Evolutionary conservation across 805 yeast genomes (phyloP).

Genomic region (Candida dajiaensis): DNA sequence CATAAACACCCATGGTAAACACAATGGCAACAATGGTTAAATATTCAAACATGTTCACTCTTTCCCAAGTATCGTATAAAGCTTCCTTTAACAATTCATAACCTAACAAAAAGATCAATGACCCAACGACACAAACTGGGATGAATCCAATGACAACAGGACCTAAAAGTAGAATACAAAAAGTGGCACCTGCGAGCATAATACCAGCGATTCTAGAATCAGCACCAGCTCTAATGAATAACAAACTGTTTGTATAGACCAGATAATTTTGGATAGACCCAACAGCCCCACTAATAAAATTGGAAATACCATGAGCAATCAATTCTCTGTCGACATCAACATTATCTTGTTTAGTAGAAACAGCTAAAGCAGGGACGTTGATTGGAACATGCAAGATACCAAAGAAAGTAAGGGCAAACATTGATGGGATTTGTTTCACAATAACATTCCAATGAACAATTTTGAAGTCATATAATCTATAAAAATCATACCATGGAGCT

Average conservation of each 20-base stretch:
- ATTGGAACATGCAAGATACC: constrained; percentile 96
- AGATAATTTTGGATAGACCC: constrained; percentile 94
- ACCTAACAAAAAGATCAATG: constrained; percentile 84
- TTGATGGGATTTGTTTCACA: constrained; percentile 72
- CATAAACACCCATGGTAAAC: constrained; percentile 92
- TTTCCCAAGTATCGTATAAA: constrained; percentile 75
- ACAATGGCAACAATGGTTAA: constrained; percentile 79
- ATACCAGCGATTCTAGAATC: constrained; percentile 85
- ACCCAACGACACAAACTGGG: constrained; percentile 94
- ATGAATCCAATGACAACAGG: constrained; percentile 91
- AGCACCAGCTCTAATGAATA: constrained; percentile 93
- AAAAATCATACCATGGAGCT: constrained; percentile 90
- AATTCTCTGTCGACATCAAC: constrained; percentile 89
- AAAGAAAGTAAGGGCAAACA: constrained; percentile 93
- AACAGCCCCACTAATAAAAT: constrained; percentile 70
- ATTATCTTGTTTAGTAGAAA: constrained; percentile 74
- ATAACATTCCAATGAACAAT: constrained; percentile 74
- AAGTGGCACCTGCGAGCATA: constrained; percentile 80
- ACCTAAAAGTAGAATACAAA: constrained; percentile 76
- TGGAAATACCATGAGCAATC: constrained; percentile 91
- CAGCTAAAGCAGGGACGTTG: constrained; percentile 95
- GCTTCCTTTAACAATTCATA: constrained; percentile 88
- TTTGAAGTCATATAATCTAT: constrained; percentile 60
- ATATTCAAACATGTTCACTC: constrained; percentile 73
- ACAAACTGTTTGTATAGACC: constrained; percentile 89